Evolutionary conservation across 2,329 filamentous ascomycete species (phyloP).

Genomic region (Diaporthe sp.): DNA sequence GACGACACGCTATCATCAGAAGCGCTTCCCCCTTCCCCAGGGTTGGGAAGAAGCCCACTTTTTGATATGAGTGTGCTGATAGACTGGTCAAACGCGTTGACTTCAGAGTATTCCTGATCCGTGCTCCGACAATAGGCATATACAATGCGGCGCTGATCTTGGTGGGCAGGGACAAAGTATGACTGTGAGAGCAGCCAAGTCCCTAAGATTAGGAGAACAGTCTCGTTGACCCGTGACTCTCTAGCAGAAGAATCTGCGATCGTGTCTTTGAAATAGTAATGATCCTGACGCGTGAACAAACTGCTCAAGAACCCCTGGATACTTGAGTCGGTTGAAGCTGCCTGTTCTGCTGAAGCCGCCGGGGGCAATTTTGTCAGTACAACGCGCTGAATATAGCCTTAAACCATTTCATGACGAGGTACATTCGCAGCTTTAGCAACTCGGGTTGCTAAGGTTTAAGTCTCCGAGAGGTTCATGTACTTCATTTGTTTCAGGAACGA

Average conservation of each 20-base stretch:
- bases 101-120: not conserved
- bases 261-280: slow-evolving; percentile 1
- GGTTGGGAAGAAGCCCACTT: not conserved
- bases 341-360: not conserved
- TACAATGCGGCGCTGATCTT: not conserved
- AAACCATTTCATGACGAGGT: not conserved
- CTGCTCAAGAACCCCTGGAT: not conserved
- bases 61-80: not conserved
- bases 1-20: not conserved
- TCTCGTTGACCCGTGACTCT: not conserved
- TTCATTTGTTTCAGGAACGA: not conserved
- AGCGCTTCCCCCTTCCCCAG: not conserved
- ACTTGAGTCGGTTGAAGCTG: not conserved
- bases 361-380: fast-evolving
- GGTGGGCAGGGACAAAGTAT: not conserved
- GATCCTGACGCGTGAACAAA: not conserved
- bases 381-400: not conserved
- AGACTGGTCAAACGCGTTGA: not conserved
- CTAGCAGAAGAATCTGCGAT: not conserved
- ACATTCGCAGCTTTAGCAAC: too few relatives aligned
- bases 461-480: not conserved
- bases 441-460: not conserved
- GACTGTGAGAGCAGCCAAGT: slow-evolving; percentile 8
- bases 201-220: not conserved
- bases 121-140: not conserved